phyloP scores from a whole-genome alignment of 805 yeast genomes.

The Ogataea siamensis region DNA sequence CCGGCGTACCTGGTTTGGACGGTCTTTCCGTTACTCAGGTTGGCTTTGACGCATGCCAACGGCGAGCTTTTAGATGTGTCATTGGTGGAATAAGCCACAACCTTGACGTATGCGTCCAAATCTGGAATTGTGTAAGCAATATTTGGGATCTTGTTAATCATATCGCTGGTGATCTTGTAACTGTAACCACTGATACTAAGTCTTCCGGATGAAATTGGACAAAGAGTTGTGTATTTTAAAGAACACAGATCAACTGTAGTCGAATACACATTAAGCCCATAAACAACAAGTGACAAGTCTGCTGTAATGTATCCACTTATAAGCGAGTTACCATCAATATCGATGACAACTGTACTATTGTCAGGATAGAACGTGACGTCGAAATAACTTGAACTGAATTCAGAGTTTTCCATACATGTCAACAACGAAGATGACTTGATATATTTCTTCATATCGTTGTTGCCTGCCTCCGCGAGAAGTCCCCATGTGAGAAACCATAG shows the following conservation, averaged over 20 bases:
- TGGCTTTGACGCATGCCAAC: slow-evolving; percentile 91
- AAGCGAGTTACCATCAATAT: slow-evolving; percentile 75
- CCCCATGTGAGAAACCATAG: slow-evolving; percentile 9
- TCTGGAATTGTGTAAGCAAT: slow-evolving; percentile 91
- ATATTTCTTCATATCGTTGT: slow-evolving; percentile 16
- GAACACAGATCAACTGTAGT: slow-evolving; percentile 63
- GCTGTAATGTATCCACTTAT: slow-evolving; percentile 72
- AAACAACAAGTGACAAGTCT: slow-evolving; percentile 63
- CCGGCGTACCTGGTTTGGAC: slow-evolving; percentile 90
- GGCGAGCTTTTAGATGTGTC: slow-evolving; percentile 43
- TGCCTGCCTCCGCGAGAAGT: slow-evolving; percentile 24
- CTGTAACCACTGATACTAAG: slow-evolving; percentile 53
- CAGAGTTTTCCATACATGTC: slow-evolving; percentile 90
- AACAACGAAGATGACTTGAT: slow-evolving; percentile 58
- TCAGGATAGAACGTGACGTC: slow-evolving; percentile 71
- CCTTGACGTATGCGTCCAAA: slow-evolving; percentile 86
- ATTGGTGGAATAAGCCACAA: slow-evolving; percentile 54
- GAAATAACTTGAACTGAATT: slow-evolving; percentile 79
- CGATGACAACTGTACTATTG: slow-evolving; percentile 59
- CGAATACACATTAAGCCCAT: slow-evolving; percentile 68
- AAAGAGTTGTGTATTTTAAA: slow-evolving; percentile 50
- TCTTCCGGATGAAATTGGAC: slow-evolving; percentile 89
- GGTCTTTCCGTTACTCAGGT: slow-evolving; percentile 82
- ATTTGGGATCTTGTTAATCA: slow-evolving; percentile 62
- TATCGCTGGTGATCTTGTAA: slow-evolving; percentile 40